These are phyloP conservation scores for Didymella glomerata DNA, from an alignment of 2,329 filamentous ascomycete genomes.

Conservation along the genomic window DNA sequence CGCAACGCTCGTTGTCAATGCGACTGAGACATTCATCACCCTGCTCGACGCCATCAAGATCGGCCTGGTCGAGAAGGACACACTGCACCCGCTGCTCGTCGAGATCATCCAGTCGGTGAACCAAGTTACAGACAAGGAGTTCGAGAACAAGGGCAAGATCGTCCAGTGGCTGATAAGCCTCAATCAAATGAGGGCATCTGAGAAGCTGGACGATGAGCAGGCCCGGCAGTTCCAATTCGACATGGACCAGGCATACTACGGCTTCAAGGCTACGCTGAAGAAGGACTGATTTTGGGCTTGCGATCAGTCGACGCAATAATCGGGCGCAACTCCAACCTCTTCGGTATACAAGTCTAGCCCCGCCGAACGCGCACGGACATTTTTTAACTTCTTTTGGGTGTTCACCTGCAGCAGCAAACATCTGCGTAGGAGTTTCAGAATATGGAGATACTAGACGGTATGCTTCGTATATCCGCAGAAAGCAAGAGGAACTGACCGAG, in stretches of 20 bases:
- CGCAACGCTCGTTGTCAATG: slow-evolving; percentile 79
- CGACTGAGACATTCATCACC: slow-evolving; percentile 98
- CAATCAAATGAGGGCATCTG: slow-evolving; percentile 96
- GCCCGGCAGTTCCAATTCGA: slow-evolving; percentile 89
- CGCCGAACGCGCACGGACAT: slow-evolving; percentile 30
- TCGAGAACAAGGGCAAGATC: slow-evolving; percentile 95
- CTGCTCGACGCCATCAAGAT: slow-evolving; percentile 94
- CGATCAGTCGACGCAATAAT: not conserved
- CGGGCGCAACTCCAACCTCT: not conserved
- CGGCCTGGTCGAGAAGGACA: slow-evolving; percentile 91
- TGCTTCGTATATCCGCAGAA: not conserved
- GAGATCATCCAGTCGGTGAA: slow-evolving; percentile 98
- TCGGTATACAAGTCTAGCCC: slow-evolving; percentile 20
- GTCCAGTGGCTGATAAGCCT: slow-evolving; percentile 97
- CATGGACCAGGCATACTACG: slow-evolving; percentile 92
- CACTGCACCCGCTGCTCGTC: slow-evolving; percentile 91
- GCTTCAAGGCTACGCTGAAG: slow-evolving; percentile 81
- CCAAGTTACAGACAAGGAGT: slow-evolving; percentile 93
- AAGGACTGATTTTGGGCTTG: slow-evolving; percentile 36
- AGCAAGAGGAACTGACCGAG: slow-evolving; percentile 22
- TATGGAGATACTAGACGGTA: slow-evolving; percentile 45
- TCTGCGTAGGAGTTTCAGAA: slow-evolving; percentile 3
- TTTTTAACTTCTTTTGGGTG: slow-evolving; percentile 21
- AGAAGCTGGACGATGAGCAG: slow-evolving; percentile 87
- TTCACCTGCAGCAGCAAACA: slow-evolving; percentile 4